Conservation (phyloP, 495 filamentous ascomycete genomes). For the Podospora pseudopauciseta region DNA sequence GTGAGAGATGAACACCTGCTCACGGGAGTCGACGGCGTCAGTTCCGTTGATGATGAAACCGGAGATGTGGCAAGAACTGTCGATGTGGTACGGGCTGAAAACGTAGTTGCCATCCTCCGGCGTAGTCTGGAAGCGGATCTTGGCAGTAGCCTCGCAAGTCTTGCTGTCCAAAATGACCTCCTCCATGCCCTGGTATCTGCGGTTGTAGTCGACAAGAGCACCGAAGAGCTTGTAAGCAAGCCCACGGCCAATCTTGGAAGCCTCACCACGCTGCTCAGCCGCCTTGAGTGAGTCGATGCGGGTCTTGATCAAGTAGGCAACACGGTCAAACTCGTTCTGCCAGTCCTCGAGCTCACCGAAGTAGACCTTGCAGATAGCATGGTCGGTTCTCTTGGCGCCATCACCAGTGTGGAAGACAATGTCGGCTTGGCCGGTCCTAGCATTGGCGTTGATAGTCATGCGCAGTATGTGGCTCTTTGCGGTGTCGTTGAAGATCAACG, state of each 20-base stretch:
- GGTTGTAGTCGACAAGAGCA: constrained; percentile 66
- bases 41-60: constrained; percentile 81
- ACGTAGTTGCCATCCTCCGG: constrained; percentile 60
- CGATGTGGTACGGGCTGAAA: constrained; percentile 70
- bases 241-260: constrained; percentile 61
- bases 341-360: constrained; percentile 46
- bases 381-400: constrained; percentile 42
- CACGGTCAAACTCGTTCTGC: constrained; percentile 53
- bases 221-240: constrained; percentile 74
- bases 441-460: constrained; percentile 41
- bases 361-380: constrained; percentile 50
- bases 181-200: constrained; percentile 66
- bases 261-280: constrained; percentile 48
- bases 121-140: constrained; percentile 60
- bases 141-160: constrained; percentile 66
- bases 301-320: constrained; percentile 53
- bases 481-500: constrained; percentile 58
- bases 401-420: constrained; percentile 43
- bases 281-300: constrained; percentile 51
- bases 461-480: constrained; percentile 51
- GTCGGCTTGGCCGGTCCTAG: constrained; percentile 36
- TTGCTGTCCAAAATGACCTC: constrained; percentile 73
- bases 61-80: constrained; percentile 62
- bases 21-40: constrained; percentile 64
- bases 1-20: constrained; percentile 72